These are phyloP conservation scores for Protomyces inundatus DNA, from an alignment of 1,139 yeast genomes.

Conservation along the genomic window DNA sequence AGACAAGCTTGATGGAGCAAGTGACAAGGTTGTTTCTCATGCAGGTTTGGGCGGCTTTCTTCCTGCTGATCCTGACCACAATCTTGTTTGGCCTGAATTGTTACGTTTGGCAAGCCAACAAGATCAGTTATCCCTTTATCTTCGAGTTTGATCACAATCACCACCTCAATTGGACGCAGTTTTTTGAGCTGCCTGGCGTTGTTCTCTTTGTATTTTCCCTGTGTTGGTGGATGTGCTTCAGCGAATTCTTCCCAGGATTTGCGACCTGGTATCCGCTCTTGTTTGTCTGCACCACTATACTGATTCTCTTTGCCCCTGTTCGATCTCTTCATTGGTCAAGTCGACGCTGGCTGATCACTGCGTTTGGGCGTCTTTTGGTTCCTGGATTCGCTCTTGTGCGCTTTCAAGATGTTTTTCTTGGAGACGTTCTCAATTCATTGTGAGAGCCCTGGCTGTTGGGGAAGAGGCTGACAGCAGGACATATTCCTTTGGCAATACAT, in stretches of 20 bases:
- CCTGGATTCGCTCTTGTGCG: slow-evolving; percentile 93
- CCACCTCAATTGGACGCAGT: slow-evolving; percentile 64
- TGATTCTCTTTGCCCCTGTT: slow-evolving; percentile 58
- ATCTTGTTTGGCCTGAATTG: slow-evolving; percentile 65
- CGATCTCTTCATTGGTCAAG: slow-evolving; percentile 51
- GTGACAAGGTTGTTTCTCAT: slow-evolving; percentile 46
- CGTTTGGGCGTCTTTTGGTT: slow-evolving; percentile 64
- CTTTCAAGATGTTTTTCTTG: slow-evolving; percentile 86
- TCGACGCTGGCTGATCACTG: slow-evolving; percentile 68
- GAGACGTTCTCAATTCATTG: slow-evolving; percentile 82
- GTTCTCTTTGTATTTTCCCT: slow-evolving; percentile 53
- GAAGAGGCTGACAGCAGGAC: slow-evolving; percentile 40
- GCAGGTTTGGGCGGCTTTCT: slow-evolving; percentile 91
- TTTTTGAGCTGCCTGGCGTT: slow-evolving; percentile 45
- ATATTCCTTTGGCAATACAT: slow-evolving; percentile 77
- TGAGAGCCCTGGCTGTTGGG: not conserved
- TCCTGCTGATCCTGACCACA: slow-evolving; percentile 55
- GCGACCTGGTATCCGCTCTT: slow-evolving; percentile 80
- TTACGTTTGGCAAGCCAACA: slow-evolving; percentile 63
- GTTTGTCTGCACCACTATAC: slow-evolving; percentile 52
- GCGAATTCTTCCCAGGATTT: slow-evolving; percentile 59
- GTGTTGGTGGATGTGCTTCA: slow-evolving; percentile 65
- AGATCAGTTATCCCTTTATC: slow-evolving; percentile 83
- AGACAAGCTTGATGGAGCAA: slow-evolving; percentile 39
- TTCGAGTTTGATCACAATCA: slow-evolving; percentile 77